Evolutionary conservation across 73 alveolate species (phyloP), one percentile per base, ranked within the genome.

Genomic region (Breviolum minutum): DNA sequence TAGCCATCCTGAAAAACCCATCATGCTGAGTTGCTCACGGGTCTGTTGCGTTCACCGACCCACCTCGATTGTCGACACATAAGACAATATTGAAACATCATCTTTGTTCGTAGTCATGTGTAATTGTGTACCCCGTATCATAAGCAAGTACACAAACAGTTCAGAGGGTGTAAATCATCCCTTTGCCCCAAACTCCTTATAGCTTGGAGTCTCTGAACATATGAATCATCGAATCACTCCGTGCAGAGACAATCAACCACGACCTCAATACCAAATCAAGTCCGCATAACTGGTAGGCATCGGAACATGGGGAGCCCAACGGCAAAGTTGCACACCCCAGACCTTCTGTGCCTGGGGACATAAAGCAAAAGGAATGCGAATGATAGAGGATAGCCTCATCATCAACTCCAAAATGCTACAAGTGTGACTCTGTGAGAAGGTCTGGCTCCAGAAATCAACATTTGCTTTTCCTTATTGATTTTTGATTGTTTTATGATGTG

Each of bases 261-360:
- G 4, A 1, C 26, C 26, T 71, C 81, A n/a, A 16, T 71, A 40
- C 54, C 54, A 40, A 40, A 40, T 40, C 54, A 40, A 40, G 54
- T 40, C 54, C 54, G 54, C 54, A 40, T 40, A 40, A 40, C 54
- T 40, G 54, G 5, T 40, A 40, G 54, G 54, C 54, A 40, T 40
- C 54, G 54, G 54, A 2, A 68, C 0, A 22, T 20, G n/a, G 64
- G 63, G 86, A 20, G 8, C 61, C 61, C 86, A 12, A 77, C 86
- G 10, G 26, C 62, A 77, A n/a, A 77, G 86, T 63, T 77, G n/a
- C 86, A 77, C 86, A n/a, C 48, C 86, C 86, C 86, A 77, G 10
- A 77, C 86, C 30, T 77, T 30, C 86, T 77, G 63, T 77, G 86
- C 86, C 86, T 77, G 63, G n/a, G 24, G 77, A 68, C 77, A 22